phyloP scores from a whole-genome alignment of 176 grass and related monocot species.

The Secale cereale region DNA sequence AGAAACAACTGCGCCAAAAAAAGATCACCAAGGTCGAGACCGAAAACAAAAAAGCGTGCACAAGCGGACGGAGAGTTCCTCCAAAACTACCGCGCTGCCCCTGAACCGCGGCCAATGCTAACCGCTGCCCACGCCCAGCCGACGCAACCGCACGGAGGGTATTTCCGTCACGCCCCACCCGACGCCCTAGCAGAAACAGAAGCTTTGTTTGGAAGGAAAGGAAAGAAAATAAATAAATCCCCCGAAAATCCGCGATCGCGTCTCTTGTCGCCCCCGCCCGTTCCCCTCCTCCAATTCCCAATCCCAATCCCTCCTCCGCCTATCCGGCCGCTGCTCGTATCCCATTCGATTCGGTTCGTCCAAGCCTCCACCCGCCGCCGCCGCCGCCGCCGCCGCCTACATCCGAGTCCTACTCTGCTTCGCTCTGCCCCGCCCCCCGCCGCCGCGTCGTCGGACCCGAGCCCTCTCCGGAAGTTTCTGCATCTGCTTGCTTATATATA shows the following conservation, averaged over 20 bases:
- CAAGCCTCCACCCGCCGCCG: neutral
- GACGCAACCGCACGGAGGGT: neutral
- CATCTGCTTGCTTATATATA: neutral
- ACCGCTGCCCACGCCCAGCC: neutral
- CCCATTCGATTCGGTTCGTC: neutral
- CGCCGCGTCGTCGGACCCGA: neutral
- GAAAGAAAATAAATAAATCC: neutral
- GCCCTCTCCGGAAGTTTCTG: neutral
- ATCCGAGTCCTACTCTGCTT: neutral
- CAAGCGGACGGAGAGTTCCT: neutral
- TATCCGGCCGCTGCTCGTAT: neutral
- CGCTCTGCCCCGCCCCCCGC: neutral
- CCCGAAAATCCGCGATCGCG: slow-evolving; percentile 4
- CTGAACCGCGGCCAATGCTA: neutral
- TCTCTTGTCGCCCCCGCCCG: neutral
- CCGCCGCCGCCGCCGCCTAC: neutral
- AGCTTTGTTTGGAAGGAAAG: neutral
- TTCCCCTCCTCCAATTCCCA: slow-evolving; percentile 14
- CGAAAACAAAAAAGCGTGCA: neutral
- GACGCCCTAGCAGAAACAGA: neutral
- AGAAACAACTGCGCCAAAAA: neutral
- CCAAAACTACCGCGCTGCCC: neutral
- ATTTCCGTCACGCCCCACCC: neutral
- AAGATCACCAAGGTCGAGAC: neutral
- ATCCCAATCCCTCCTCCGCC: slow-evolving; percentile 4